These are phyloP conservation scores for Pythium graminicola DNA, from an alignment of 352 stramenopile genomes.

Conservation along the genomic window DNA sequence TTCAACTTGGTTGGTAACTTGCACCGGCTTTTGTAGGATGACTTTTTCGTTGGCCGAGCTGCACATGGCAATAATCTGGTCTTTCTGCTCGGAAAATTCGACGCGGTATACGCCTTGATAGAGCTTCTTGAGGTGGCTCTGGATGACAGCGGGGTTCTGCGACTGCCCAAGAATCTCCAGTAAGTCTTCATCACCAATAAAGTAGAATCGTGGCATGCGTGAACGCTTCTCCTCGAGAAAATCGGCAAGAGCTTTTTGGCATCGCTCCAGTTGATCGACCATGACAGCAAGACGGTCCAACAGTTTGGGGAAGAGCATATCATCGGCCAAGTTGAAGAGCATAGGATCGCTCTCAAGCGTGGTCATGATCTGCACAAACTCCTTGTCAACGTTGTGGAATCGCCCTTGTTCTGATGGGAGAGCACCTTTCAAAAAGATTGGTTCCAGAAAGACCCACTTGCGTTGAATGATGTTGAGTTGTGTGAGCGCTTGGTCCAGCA, in stretches of 20 bases:
- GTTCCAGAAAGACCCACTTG: constrained; percentile 96
- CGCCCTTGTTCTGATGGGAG: constrained; percentile 86
- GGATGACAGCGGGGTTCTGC: constrained; percentile 96
- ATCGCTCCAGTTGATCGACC: constrained; percentile 92
- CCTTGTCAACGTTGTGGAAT: constrained; percentile 91
- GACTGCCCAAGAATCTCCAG: constrained; percentile 99
- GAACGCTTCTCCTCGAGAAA: constrained; percentile 98
- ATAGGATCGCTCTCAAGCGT: constrained; percentile 84
- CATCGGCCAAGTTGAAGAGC: constrained; percentile 90
- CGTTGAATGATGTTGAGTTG: constrained; percentile 91
- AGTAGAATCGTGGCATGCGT: constrained; percentile 98
- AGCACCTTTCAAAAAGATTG: constrained; percentile 93
- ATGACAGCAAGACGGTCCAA: constrained; percentile 72
- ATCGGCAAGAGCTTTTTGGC: constrained; percentile 98
- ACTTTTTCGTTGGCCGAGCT: constrained; percentile 82
- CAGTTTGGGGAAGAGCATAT: constrained; percentile 87
- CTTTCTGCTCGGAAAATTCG: constrained; percentile 78
- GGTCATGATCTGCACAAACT: constrained; percentile 92
- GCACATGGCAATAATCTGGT: constrained; percentile 87
- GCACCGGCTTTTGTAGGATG: constrained; percentile 68
- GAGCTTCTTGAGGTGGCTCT: constrained; percentile 99
- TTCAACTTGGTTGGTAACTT: constrained; percentile 87
- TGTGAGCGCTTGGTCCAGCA: constrained; percentile 74
- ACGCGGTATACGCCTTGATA: constrained; percentile 96
- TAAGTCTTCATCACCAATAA: constrained; percentile 99